phyloP scores from a whole-genome alignment of 2,329 filamentous ascomycete genomes.

The Sporothrix pseudoabietina region DNA sequence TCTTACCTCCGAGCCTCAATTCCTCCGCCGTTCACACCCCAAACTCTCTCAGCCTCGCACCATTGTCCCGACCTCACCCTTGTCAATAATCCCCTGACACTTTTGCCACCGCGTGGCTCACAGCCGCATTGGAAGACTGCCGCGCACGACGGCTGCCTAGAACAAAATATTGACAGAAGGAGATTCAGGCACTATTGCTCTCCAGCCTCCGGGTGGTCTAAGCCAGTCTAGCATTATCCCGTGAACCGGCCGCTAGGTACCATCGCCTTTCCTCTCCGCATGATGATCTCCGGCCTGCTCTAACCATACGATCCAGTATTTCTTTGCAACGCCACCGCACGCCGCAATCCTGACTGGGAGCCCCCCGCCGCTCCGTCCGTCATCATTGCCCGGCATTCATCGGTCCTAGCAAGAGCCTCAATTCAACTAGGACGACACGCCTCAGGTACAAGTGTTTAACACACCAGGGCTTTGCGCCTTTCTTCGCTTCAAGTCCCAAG shows the following conservation, averaged over 20 bases:
- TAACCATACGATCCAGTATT: neutral
- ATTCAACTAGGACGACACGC: too few relatives aligned
- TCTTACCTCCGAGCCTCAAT: neutral
- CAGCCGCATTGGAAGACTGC: conserved; percentile 12
- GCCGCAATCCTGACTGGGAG: conserved; percentile 10
- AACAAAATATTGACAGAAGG: conserved; percentile 1
- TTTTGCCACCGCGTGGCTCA: conserved; percentile 10
- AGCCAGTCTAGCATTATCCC: conserved; percentile 12
- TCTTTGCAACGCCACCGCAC: neutral
- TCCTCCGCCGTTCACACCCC: neutral
- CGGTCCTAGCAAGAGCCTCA: neutral
- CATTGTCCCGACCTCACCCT: neutral
- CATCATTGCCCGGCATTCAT: conserved; percentile 1
- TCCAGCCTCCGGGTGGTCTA: conserved; percentile 1
- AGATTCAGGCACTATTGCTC: conserved; percentile 3
- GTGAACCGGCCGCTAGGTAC: conserved; percentile 15
- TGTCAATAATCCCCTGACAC: neutral
- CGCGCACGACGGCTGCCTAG: conserved; percentile 22
- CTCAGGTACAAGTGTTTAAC: neutral
- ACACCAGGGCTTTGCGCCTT: neutral
- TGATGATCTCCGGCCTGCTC: neutral
- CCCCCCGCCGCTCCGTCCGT: neutral
- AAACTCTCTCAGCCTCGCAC: conserved; percentile 2
- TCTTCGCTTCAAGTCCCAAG: conserved; percentile 2
- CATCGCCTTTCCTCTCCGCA: neutral